Conservation (phyloP, 306 rosid genomes). For the Inga laurina region DNA sequence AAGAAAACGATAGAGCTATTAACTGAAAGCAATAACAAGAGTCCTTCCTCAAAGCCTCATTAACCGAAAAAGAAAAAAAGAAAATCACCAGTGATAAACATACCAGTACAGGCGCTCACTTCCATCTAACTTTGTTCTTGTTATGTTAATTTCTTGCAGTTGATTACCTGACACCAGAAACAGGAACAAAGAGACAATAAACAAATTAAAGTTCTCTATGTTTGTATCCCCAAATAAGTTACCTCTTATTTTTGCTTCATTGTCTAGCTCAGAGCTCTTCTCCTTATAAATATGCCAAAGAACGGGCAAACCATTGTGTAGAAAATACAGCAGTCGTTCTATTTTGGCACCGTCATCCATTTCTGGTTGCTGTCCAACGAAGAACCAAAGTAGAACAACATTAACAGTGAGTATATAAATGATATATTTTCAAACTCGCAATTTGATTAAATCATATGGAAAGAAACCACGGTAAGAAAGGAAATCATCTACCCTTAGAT, state of each 20-base stretch:
- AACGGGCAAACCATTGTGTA: conserved; percentile 58
- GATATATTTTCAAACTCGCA: neutral
- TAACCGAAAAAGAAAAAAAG: neutral
- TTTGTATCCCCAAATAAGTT: conserved; percentile 8
- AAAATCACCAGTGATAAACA: neutral
- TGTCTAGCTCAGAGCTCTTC: conserved; percentile 60
- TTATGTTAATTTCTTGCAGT: conserved; percentile 51
- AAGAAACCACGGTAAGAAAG: conserved; percentile 5
- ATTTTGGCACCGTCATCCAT: conserved; percentile 45
- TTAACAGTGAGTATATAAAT: neutral
- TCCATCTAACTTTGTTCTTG: conserved; percentile 49
- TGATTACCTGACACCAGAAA: conserved; percentile 47
- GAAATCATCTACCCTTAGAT: conserved; percentile 31
- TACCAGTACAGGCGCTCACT: conserved; percentile 74
- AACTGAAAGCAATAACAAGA: neutral
- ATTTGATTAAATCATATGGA: neutral
- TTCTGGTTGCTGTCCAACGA: conserved; percentile 38
- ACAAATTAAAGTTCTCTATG: neutral
- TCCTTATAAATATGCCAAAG: conserved; percentile 61
- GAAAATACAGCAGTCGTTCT: conserved; percentile 50
- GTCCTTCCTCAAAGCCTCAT: neutral
- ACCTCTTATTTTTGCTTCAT: conserved; percentile 62
- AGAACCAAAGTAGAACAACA: conserved; percentile 9
- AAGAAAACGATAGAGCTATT: neutral
- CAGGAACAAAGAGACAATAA: neutral